Evolutionary conservation across 495 filamentous ascomycete genomes (phyloP), one percentile per base, ranked within the genome.

Genomic region (Talaromyces adpressus): DNA sequence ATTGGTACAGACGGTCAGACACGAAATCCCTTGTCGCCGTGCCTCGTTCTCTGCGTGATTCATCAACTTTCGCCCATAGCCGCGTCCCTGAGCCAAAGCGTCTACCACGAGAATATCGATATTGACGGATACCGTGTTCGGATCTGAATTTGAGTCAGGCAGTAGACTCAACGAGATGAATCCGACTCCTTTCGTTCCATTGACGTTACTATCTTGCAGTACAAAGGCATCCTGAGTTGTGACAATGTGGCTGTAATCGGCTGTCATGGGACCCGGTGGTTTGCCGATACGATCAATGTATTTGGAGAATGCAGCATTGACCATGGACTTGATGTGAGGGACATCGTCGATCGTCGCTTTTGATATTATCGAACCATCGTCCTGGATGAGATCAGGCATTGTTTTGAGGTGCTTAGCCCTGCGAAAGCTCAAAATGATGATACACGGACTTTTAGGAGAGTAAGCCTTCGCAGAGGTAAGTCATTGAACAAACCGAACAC

Each of bases 211-310:
- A 49, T 49, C 45, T 8, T 6, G 45, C 45, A 49, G 45, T 22
- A 49, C 45, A 20, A 49, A 49, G n/a, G 45, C 45, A 49, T 49
- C 18, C 12, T 65, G 65, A 9, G 56, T 64, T 11, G 53, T 39
- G 8, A 77, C 60, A 7, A 64, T 36, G 20, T 67, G 27, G 20
- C 62, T 14, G 56, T 75, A 76, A 18, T 77, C 58, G 18, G 67
- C 70, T 11, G 54, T 39, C 75, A 75, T 77, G 1, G 75, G 74
- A 0, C 68, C 75, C 23, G 75, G 75, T 14, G 66, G 67, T 45
- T 73, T 73, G 9, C 72, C 75, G 12, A 77, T 75, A 1, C 74
- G 74, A 7, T 68, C 59, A 36, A 76, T 75, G 57, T 77, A 77
- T 61, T 74, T 75, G 1, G 71, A 67, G 60, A 73, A 77, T 18